phyloP scores from a whole-genome alignment of 495 filamentous ascomycete species.

The Xylaria telfairii region DNA sequence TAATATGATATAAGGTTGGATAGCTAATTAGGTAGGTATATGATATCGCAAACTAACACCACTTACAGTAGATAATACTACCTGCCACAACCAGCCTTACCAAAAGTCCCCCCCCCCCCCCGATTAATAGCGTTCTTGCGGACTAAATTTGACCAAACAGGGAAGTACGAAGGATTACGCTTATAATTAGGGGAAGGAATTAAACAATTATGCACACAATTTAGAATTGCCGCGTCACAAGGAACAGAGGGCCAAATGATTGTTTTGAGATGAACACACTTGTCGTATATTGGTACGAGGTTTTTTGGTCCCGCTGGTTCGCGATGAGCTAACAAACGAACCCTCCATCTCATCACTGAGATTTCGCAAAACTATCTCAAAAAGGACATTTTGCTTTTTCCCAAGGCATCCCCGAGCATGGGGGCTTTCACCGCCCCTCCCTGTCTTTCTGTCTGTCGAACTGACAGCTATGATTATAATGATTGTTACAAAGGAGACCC shows the following conservation, averaged over 20 bases:
- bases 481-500: constrained; percentile 7
- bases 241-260: background rate
- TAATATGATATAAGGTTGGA: background rate
- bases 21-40: too few species aligned
- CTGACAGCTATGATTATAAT: constrained; percentile 9
- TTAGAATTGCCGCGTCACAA: background rate
- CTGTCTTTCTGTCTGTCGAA: too few species aligned
- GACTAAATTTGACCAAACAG: background rate
- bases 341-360: constrained; percentile 9
- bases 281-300: constrained; percentile 15
- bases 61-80: too few species aligned
- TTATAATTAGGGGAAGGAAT: constrained; percentile 1
- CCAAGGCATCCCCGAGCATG: background rate
- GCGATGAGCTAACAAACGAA: background rate
- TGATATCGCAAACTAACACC: too few species aligned
- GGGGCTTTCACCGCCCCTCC: too few species aligned
- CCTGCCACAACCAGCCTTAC: background rate
- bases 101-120: too few species aligned
- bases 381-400: background rate
- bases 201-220: background rate
- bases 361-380: background rate
- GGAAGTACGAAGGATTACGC: background rate
- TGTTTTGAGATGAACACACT: background rate
- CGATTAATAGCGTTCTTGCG: background rate
- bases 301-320: constrained; percentile 10